These are phyloP conservation scores for Leccinellum albellum DNA, from an alignment of 768 basidiomycete genomes.

Conservation along the genomic window DNA sequence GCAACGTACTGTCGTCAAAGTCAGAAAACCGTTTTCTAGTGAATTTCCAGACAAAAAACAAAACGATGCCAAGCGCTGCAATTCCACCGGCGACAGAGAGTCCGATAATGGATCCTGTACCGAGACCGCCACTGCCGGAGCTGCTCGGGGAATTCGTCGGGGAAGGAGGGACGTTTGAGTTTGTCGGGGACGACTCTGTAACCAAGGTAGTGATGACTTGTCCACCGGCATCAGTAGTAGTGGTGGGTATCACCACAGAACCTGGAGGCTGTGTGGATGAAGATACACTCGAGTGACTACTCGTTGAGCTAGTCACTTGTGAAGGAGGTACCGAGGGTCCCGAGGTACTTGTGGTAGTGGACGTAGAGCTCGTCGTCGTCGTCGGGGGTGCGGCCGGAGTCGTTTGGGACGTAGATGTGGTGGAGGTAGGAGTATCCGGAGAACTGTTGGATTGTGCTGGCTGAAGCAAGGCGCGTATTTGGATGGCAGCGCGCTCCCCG, in stretches of 20 bases:
- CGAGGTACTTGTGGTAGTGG: constrained; percentile 16
- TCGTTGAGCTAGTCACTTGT: neutral
- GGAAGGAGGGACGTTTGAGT: constrained; percentile 28
- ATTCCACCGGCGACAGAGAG: constrained; percentile 80
- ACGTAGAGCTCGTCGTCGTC: constrained; percentile 3
- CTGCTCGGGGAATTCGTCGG: constrained; percentile 16
- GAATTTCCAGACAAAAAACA: constrained; percentile 84
- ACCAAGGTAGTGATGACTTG: constrained; percentile 24
- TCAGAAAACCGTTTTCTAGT: constrained; percentile 71
- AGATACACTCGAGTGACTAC: constrained; percentile 1
- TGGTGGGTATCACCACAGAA: constrained; percentile 8
- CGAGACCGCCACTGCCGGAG: constrained; percentile 41
- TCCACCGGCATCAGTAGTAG: constrained; percentile 32
- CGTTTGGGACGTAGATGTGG: neutral
- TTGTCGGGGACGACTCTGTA: constrained; percentile 5
- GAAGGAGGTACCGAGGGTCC: neutral
- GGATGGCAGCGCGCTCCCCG: constrained; percentile 7
- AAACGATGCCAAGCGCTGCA: constrained; percentile 64
- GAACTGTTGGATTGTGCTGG: neutral
- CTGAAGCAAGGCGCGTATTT: constrained; percentile 14
- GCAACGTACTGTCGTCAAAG: constrained; percentile 73
- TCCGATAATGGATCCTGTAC: constrained; percentile 73
- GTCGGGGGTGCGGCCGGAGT: neutral
- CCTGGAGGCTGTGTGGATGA: neutral
- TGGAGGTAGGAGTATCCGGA: neutral